A percentile compares a stretch with the other conserved stretches of the same genome.
phyloP scores from a whole-genome alignment of 306 rosid genomes.

The Cicer arietinum region DNA sequence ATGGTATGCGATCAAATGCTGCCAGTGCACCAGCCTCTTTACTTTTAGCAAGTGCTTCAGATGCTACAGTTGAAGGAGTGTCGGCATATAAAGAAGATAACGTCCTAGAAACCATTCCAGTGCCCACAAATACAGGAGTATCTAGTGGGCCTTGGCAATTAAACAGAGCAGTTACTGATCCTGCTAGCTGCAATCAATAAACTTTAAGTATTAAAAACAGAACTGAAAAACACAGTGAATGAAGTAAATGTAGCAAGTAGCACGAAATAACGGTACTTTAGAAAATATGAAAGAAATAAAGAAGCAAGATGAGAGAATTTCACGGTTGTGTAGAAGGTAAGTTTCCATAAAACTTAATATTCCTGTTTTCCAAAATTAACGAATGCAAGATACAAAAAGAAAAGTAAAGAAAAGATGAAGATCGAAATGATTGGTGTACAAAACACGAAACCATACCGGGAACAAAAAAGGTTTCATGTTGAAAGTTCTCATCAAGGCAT shows the following conservation, averaged over 20 bases:
- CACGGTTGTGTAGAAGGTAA: background rate
- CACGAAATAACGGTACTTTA: constrained; percentile 28
- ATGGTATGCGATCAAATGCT: constrained; percentile 88
- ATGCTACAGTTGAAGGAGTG: constrained; percentile 69
- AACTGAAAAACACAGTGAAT: constrained; percentile 38
- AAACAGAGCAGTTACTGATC: constrained; percentile 89
- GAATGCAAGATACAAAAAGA: constrained; percentile 13
- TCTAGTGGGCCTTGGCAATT: constrained; percentile 97
- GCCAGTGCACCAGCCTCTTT: constrained; percentile 95
- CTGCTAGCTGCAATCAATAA: constrained; percentile 81
- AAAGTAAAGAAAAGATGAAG: constrained; percentile 2
- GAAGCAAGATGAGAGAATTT: constrained; percentile 18
- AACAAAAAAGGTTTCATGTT: constrained; percentile 81
- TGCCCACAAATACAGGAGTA: constrained; percentile 91
- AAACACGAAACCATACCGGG: constrained; percentile 68
- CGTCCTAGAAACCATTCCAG: constrained; percentile 93
- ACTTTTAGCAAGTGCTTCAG: constrained; percentile 76
- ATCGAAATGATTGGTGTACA: constrained; percentile 16
- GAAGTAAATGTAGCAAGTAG: background rate
- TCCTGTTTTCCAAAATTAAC: constrained; percentile 20
- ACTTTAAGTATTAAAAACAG: constrained; percentile 33
- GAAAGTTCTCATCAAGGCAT: constrained; percentile 91
- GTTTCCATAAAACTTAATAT: constrained; percentile 26
- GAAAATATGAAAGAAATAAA: constrained; percentile 22
- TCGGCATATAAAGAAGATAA: constrained; percentile 62